Evolutionary conservation across 371 early-diverging fungal genomes (phyloP).

Genomic region (Mortierella sp.): DNA sequence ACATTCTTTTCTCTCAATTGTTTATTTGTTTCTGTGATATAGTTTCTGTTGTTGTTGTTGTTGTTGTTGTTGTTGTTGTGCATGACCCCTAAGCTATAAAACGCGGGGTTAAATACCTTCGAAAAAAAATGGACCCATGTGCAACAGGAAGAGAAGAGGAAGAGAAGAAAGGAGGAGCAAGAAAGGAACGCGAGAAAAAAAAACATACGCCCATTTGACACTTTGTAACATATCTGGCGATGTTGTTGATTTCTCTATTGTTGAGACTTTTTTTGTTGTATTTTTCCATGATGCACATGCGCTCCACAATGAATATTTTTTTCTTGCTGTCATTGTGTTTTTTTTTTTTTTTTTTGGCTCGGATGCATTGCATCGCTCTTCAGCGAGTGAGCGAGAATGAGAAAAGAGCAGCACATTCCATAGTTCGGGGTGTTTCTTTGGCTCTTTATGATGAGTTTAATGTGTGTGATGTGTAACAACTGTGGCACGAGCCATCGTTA

Average conservation of each 20-base stretch:
- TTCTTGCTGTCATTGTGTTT: neutral
- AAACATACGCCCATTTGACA: neutral
- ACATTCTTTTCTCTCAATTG: neutral
- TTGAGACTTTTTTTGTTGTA: neutral
- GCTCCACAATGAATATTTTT: neutral
- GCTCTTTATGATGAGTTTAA: neutral
- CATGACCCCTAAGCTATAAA: conserved; percentile 5
- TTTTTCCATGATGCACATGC: neutral
- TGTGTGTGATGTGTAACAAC: neutral
- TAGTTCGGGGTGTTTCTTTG: neutral
- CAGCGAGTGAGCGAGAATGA: neutral
- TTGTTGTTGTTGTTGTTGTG: neutral
- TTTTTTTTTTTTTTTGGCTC: neutral
- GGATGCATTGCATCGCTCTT: neutral
- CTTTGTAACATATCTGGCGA: neutral
- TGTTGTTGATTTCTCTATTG: neutral
- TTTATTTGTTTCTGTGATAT: neutral
- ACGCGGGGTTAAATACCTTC: neutral
- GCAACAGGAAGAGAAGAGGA: neutral
- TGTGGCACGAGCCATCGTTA: neutral
- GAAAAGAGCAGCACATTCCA: neutral
- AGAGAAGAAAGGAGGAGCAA: neutral
- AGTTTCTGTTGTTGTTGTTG: neutral
- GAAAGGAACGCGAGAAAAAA: neutral
- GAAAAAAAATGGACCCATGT: conserved; percentile 1